Evolutionary conservation across 2,329 filamentous ascomycete genomes (phyloP).

Genomic region (Aspergillus sp.): DNA sequence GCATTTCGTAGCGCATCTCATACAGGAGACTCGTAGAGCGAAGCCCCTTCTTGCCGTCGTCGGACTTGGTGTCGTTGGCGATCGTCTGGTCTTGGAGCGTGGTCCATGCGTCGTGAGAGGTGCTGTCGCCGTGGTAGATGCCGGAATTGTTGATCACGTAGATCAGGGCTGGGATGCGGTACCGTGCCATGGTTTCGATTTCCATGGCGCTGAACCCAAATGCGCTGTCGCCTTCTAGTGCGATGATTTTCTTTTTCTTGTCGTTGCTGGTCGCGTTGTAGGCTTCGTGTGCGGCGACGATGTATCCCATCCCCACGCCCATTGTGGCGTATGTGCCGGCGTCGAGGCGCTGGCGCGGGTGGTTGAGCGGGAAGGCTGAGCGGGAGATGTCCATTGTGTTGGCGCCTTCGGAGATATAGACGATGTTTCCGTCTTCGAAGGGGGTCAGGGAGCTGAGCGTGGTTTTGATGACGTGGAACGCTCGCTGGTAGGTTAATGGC

Average conservation of each 20-base stretch:
- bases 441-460: conserved; percentile 49
- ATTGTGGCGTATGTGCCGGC: conserved; percentile 61
- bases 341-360: conserved; percentile 57
- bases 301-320: conserved; percentile 59
- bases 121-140: conserved; percentile 49
- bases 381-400: conserved; percentile 64
- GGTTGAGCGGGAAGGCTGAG: conserved; percentile 53
- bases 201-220: conserved; percentile 58
- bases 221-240: conserved; percentile 57
- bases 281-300: conserved; percentile 56
- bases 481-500: conserved; percentile 52
- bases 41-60: conserved; percentile 35
- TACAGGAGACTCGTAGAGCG: conserved; percentile 53
- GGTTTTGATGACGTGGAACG: conserved; percentile 54
- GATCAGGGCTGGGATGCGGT: conserved; percentile 55
- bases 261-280: conserved; percentile 46
- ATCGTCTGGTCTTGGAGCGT: conserved; percentile 44
- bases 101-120: conserved; percentile 45
- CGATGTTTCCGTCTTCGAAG: conserved; percentile 47
- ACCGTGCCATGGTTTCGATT: conserved; percentile 57
- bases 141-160: conserved; percentile 59
- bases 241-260: conserved; percentile 53
- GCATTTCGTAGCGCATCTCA: conserved; percentile 56
- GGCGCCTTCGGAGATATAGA: conserved; percentile 59
- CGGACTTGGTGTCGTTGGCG: conserved; percentile 26